These are phyloP conservation scores for Macrophomina pseudophaseolina DNA, from an alignment of 2,329 filamentous ascomycete species.

Conservation along the genomic window DNA sequence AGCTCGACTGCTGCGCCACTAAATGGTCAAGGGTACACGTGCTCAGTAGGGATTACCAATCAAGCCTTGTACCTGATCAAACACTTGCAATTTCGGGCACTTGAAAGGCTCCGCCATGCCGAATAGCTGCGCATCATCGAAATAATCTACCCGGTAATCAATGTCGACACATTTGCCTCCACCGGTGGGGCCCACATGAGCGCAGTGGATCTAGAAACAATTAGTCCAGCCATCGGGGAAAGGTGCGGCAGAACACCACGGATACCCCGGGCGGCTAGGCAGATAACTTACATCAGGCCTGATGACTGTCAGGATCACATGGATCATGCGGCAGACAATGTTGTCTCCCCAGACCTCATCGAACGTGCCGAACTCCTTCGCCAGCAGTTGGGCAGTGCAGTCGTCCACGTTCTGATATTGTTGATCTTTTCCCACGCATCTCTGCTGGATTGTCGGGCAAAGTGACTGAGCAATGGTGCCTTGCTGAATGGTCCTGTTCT, in stretches of 20 bases:
- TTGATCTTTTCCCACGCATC: constrained; percentile 44
- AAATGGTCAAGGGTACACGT: too few relatives aligned
- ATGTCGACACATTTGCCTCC: constrained; percentile 38
- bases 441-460: constrained; percentile 42
- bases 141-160: constrained; percentile 35
- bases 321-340: constrained; percentile 50
- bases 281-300: constrained; percentile 31
- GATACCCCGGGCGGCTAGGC: too few relatives aligned
- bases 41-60: neutral
- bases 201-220: constrained; percentile 31
- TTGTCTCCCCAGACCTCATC: constrained; percentile 53
- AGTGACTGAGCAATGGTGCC: constrained; percentile 37
- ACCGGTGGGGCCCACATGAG: constrained; percentile 38
- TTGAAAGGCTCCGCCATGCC: constrained; percentile 14
- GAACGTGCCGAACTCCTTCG: constrained; percentile 48
- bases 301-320: constrained; percentile 44
- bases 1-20: neutral
- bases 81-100: neutral
- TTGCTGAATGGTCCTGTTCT: constrained; percentile 34
- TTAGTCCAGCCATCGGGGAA: neutral
- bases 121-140: constrained; percentile 34
- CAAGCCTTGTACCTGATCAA: neutral
- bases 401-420: constrained; percentile 44
- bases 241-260: too few relatives aligned
- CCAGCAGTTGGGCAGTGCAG: constrained; percentile 40